A percentile compares a stretch with the other conserved stretches of the same genome.
Conservation (phyloP, 345 rosid species). For the Euphorbia tirucalli region DNA sequence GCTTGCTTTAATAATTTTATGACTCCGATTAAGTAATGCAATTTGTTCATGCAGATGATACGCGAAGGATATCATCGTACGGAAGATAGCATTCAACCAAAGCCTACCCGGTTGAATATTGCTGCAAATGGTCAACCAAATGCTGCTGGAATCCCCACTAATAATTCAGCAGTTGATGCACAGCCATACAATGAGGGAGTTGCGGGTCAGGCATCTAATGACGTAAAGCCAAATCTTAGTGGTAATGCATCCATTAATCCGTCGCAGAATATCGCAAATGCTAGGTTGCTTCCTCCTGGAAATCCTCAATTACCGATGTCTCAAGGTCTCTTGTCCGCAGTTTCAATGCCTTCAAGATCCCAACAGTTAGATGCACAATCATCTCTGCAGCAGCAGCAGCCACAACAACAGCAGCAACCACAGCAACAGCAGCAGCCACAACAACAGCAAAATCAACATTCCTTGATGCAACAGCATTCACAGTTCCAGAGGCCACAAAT, state of each 20-base stretch:
- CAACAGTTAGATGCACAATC: slow-evolving; percentile 61
- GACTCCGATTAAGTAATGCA: slow-evolving; percentile 13
- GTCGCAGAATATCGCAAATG: slow-evolving; percentile 48
- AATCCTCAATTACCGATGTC: slow-evolving; percentile 75
- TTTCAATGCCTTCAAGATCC: slow-evolving; percentile 58
- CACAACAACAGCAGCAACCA: slow-evolving; percentile 33
- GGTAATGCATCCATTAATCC: slow-evolving; percentile 46
- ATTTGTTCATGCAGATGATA: slow-evolving; percentile 55
- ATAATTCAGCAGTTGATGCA: slow-evolving; percentile 51
- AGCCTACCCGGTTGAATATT: slow-evolving; percentile 44
- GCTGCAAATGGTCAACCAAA: slow-evolving; percentile 50
- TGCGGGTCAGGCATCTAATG: slow-evolving; percentile 52
- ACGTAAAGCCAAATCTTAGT: slow-evolving; percentile 47
- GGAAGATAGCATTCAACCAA: slow-evolving; percentile 57
- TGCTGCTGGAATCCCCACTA: slow-evolving; percentile 43
- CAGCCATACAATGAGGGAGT: slow-evolving; percentile 59
- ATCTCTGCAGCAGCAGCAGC: slow-evolving; percentile 34
- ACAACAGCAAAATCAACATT: slow-evolving; percentile 50
- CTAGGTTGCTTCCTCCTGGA: slow-evolving; percentile 74
- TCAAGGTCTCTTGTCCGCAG: slow-evolving; percentile 63
- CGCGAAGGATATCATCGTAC: slow-evolving; percentile 56
- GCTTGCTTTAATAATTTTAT: slow-evolving; percentile 11
- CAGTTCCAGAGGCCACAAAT: slow-evolving; percentile 69
- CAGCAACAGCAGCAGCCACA: slow-evolving; percentile 32
- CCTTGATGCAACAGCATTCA: slow-evolving; percentile 58